Evolutionary conservation across 345 rosid genomes (phyloP), one percentile per base, ranked within the genome.

Genomic region (Moringa oleifera): DNA sequence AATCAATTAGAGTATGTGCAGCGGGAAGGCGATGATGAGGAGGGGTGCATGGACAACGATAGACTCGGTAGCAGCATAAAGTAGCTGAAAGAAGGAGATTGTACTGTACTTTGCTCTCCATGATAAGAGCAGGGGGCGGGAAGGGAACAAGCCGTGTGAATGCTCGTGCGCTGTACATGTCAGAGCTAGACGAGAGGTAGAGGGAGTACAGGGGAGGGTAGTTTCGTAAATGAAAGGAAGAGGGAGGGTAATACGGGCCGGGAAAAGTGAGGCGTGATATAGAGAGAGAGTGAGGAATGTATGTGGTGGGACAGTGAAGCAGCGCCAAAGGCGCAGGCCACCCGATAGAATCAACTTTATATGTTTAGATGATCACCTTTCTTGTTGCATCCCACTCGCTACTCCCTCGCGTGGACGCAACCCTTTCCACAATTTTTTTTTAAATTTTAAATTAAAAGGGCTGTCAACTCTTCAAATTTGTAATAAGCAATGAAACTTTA

Each of bases 251-350:
- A 24, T 10, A 11, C 0, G 1, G 68, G 47, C 12, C 9, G 47
- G 17, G 47, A 41, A 41, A 41, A 41, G 2, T 16, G 47, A 64
- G 68, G 65, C 18, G 50, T 0, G 12, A 41, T 1, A 41, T 41
- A 41, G 47, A 41, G 51, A 46, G 53, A 55, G 58, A 55, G 59
- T 20, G 71, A 18, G 54, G 49, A 59, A 52, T 21, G 53, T 56
- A 20, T 25, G 65, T 11, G 58, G 67, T 55, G 67, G 77, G 65
- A 25, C 63, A 23, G 0, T 4, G 16, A 21, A 36, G 55, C 75
- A 74, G 75, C 79, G 74, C 73, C 74, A 51, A 74, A 68, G 60
- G 56, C 68, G 76, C 75, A 74, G 68, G 68, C 74, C 68, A 52
- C 20, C 62, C 55, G 61, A 20, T 57, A 7, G 28, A 58, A 45